Conservation (phyloP, 2,329 filamentous ascomycete species). For the Epichloe uncinata region DNA sequence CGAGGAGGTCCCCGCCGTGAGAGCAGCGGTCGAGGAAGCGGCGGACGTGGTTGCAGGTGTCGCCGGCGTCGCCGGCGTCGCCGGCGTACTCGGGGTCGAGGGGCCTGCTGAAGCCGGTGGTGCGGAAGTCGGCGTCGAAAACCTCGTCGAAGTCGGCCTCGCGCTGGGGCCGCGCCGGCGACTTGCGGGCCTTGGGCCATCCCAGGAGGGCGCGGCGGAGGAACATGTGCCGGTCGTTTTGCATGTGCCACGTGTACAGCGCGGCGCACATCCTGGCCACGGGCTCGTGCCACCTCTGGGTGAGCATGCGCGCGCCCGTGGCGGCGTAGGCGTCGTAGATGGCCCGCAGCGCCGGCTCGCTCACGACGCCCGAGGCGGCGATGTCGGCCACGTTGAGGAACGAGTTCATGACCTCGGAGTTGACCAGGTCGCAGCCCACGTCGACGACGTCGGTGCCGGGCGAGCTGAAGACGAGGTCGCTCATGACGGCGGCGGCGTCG, state of each 20-base stretch:
- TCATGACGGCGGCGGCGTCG: constrained; percentile 10
- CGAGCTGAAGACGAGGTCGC: constrained; percentile 10
- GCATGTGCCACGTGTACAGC: constrained; percentile 20
- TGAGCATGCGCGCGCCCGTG: constrained; percentile 16
- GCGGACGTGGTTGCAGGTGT: constrained; percentile 10
- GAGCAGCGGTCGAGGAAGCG: constrained; percentile 5
- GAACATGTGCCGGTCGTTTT: constrained; percentile 20
- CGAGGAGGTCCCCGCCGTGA: constrained; percentile 4
- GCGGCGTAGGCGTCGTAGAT: constrained; percentile 11
- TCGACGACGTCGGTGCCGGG: constrained; percentile 12
- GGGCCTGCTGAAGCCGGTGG: constrained; percentile 15
- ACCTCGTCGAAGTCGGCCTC: constrained; percentile 20
- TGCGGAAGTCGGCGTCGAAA: constrained; percentile 15
- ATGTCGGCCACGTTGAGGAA: constrained; percentile 11
- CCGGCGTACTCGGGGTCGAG: constrained; percentile 7
- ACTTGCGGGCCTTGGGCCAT: constrained; percentile 17
- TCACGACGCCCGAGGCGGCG: constrained; percentile 8
- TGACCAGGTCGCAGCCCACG: constrained; percentile 11
- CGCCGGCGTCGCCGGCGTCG: constrained; percentile 10
- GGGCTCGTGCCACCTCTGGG: constrained; percentile 19
- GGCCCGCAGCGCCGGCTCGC: constrained; percentile 9
- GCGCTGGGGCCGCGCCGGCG: constrained; percentile 10
- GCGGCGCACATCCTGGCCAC: constrained; percentile 18
- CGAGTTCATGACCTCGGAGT: constrained; percentile 12
- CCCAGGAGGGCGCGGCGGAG: constrained; percentile 17